phyloP scores from a whole-genome alignment of 805 yeast species.

The Teunomyces tritomae region DNA sequence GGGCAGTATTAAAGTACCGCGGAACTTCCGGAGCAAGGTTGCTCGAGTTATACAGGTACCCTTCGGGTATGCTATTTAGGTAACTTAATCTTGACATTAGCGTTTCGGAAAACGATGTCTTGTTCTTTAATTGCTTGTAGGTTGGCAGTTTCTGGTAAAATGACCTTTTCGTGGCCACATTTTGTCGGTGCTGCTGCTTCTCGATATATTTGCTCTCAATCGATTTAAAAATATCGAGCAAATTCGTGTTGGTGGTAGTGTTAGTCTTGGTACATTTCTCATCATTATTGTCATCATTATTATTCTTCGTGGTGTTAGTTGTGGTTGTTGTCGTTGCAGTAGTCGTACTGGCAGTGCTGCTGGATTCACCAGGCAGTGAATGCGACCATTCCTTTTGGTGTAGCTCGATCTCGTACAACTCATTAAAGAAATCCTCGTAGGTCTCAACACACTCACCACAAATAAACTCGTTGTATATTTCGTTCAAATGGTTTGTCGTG shows the following conservation, averaged over 20 bases:
- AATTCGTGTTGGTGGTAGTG: conserved; percentile 7
- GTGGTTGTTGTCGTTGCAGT: too few species aligned
- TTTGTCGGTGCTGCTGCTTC: conserved; percentile 2
- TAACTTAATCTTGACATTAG: conserved; percentile 18
- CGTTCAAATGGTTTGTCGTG: conserved; percentile 14
- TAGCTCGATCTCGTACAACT: conserved; percentile 9
- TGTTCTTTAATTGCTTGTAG: conserved; percentile 10
- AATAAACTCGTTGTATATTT: conserved; percentile 50
- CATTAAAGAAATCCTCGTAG: conserved; percentile 53
- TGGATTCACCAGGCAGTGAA: too few species aligned
- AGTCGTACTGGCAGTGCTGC: too few species aligned
- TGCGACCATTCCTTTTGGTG: background rate
- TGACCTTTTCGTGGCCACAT: conserved; percentile 8
- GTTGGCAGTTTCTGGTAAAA: conserved; percentile 10
- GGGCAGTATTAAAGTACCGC: background rate
- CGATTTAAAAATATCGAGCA: conserved; percentile 18
- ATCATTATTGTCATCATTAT: conserved; percentile 2
- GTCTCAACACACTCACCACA: conserved; percentile 60
- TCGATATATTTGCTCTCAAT: conserved; percentile 20
- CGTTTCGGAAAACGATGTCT: conserved; percentile 17
- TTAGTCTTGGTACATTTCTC: background rate
- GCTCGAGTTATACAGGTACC: conserved; percentile 5
- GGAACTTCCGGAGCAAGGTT: background rate
- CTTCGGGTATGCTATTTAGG: conserved; percentile 18
- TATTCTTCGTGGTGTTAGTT: background rate